phyloP scores from a whole-genome alignment of 2,329 filamentous ascomycete species.

The Alternaria atra region DNA sequence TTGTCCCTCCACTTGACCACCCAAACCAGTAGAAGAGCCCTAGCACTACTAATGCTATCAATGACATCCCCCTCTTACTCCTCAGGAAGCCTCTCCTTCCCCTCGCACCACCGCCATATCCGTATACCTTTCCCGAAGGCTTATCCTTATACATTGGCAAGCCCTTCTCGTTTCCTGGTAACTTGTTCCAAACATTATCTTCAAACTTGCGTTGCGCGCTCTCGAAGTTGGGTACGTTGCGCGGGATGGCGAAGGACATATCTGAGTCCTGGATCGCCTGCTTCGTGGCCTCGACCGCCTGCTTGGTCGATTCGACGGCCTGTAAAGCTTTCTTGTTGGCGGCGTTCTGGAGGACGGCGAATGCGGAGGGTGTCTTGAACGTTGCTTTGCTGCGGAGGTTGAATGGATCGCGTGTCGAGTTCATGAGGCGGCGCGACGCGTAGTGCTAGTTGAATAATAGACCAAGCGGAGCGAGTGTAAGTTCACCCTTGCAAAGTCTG shows the following conservation, averaged over 20 bases:
- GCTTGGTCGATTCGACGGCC: slow-evolving; percentile 40
- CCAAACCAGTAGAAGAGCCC: slow-evolving; percentile 75
- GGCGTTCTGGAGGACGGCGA: slow-evolving; percentile 43
- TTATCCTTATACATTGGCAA: slow-evolving; percentile 99
- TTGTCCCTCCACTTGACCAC: slow-evolving; percentile 44
- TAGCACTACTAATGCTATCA: slow-evolving; percentile 64
- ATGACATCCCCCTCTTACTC: slow-evolving; percentile 68
- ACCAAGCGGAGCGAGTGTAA: slow-evolving; percentile 9
- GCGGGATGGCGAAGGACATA: slow-evolving; percentile 56
- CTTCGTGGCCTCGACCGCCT: slow-evolving; percentile 45
- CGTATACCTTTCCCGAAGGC: slow-evolving; percentile 72
- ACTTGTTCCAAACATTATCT: slow-evolving; percentile 53
- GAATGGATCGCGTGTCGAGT: slow-evolving; percentile 57
- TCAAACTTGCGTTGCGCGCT: slow-evolving; percentile 53
- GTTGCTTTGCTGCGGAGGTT: slow-evolving; percentile 51
- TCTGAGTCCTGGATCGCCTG: slow-evolving; percentile 46
- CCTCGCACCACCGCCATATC: slow-evolving; percentile 63
- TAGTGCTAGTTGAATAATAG: slow-evolving; percentile 1
- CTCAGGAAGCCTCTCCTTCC: slow-evolving; percentile 62
- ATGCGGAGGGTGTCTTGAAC: slow-evolving; percentile 38
- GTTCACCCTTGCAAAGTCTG: slow-evolving; percentile 10
- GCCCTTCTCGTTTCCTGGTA: slow-evolving; percentile 69
- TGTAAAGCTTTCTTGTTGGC: slow-evolving; percentile 36
- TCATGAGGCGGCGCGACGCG: slow-evolving; percentile 44
- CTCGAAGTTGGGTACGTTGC: slow-evolving; percentile 55